Evolutionary conservation across 192 early-diverging fungal species (phyloP), one percentile per base, ranked within the genome.

Genomic region (Phycomyces blakesleeanus): DNA sequence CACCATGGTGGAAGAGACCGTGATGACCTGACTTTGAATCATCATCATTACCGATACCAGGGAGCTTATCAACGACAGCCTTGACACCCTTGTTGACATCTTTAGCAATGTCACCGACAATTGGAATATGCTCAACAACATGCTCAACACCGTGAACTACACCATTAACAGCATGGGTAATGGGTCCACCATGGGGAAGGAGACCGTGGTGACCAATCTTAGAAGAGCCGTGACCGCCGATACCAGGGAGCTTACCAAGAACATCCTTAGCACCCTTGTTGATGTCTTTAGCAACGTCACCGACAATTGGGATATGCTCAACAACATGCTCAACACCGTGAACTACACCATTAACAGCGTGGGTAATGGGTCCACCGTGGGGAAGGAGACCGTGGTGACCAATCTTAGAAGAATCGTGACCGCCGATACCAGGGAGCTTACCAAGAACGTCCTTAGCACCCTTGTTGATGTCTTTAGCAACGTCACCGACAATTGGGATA

Each of bases 41-140:
- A 34, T 34, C 29, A 34, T 34, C 29, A 34, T 7, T 7, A 34
- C 29, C 29, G 7, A 34, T 34, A 34, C 29, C 29, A 50, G 47
- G 47, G 11, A 50, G 47, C 8, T 20, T 7, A 50, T 16, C 47
- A 50, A 16, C 29, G 7, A 34, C 15, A n/a, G 37, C 20, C 15
- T 56, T 21, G 38, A 12, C 55, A 56, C 55, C 27, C 55, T 56
- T 56, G 26, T 56, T 56, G n/a, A 56, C 26, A 56, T 56, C 55
- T 1, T 34, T 34, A 18, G 34, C 55, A 16, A 37, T 56, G 55
- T 29, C 54, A 15, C 14, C 54, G 16, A 55, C 54, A 37, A 1
- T 20, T 18, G 7, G 14, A 0, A 56, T 34, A 29, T 56, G n/a
- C n/a, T 56, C 26, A 16, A 29, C 11, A 55, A 14, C 54, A 15